phyloP scores from a whole-genome alignment of 1,139 yeast genomes.

The Pneumocystis carinii region DNA sequence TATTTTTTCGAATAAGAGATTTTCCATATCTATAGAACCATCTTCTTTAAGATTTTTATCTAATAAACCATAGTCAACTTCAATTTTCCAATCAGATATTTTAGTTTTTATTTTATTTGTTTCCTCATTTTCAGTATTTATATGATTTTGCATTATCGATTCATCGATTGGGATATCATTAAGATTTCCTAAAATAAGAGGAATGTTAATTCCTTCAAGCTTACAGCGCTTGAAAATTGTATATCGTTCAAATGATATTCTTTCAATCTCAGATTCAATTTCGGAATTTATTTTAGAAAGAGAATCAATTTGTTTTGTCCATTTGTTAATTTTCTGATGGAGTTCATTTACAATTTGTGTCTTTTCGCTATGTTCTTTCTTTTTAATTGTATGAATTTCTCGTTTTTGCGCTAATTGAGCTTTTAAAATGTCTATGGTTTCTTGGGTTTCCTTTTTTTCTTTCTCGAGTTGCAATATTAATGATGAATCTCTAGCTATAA shows the following conservation, averaged over 20 bases:
- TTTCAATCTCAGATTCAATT: conserved; percentile 41
- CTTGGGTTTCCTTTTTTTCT: conserved; percentile 27
- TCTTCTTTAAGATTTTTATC: conserved; percentile 30
- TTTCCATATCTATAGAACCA: conserved; percentile 23
- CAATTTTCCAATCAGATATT: conserved; percentile 32
- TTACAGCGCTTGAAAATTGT: conserved; percentile 58
- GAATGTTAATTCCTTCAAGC: conserved; percentile 53
- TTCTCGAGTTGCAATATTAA: conserved; percentile 24
- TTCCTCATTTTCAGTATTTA: conserved; percentile 10
- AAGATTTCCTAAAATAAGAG: conserved; percentile 45
- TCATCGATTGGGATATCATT: conserved; percentile 34
- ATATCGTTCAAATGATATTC: conserved; percentile 42
- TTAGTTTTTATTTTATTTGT: conserved; percentile 5
- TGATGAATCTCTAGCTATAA: conserved; percentile 25
- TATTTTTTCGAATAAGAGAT: conserved; percentile 33
- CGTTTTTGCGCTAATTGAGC: conserved; percentile 36
- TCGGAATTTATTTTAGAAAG: conserved; percentile 26
- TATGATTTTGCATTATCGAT: conserved; percentile 13
- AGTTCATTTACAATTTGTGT: conserved; percentile 3
- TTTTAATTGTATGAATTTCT: conserved; percentile 20
- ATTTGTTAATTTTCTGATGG: conserved; percentile 1
- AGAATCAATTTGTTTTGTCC: conserved; percentile 6
- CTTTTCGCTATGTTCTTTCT: background rate
- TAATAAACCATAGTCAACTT: conserved; percentile 42
- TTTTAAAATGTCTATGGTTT: conserved; percentile 32